Base-by-base conservation (phyloP, 2,329 filamentous ascomycete genomes). In the Triangularia verruculosa region DNA sequence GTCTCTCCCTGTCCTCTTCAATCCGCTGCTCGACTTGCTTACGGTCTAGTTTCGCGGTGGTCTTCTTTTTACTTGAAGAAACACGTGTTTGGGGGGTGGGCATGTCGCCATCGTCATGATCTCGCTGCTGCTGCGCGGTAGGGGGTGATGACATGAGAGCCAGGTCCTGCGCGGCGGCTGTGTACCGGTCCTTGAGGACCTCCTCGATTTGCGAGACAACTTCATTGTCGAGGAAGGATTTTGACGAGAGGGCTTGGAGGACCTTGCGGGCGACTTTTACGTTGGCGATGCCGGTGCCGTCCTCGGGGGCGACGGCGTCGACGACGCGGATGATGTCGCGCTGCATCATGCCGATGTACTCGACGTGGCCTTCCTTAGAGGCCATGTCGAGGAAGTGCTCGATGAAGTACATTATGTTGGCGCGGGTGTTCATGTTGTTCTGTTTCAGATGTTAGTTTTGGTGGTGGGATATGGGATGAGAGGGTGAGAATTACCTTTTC, bases 381-480 rank as follows among this genome's bases (percentile, higher is more conserved):
- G 92, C 91, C 78, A 92, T 83, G 74, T 98, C 94, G 74, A 96
- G 91, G 70, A 99, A 91, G 70, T 94, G 90, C 73, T 98, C 94
- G 73, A 99, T 90, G 77, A 99, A 99, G 78, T 96, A 99, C 90
- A 99, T 96, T 76, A 99, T 98, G 75, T 99, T 99, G 64, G 95
- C 96, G 65, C 94, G 86, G 59, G 89, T 96, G 78, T 99, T 99
- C 90, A 99, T 96, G 69, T 91, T 94, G 70, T 92, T 96, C 86
- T 93, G 25, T 25, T 22, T 25, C 17, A 24, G 20, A 24, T n/a
- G 27, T 64, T 17, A 64, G 59, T 27, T 25, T 51, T 51, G 20
- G 4, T 11, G 7, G 22, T 54, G 13, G 2, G 15, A 39, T 47
- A 47, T 47, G 25, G 13, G 12, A 7, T n/a, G 4, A 4, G 51